phyloP scores from a whole-genome alignment of 2,329 filamentous ascomycete genomes.

The Apiospora sp. region DNA sequence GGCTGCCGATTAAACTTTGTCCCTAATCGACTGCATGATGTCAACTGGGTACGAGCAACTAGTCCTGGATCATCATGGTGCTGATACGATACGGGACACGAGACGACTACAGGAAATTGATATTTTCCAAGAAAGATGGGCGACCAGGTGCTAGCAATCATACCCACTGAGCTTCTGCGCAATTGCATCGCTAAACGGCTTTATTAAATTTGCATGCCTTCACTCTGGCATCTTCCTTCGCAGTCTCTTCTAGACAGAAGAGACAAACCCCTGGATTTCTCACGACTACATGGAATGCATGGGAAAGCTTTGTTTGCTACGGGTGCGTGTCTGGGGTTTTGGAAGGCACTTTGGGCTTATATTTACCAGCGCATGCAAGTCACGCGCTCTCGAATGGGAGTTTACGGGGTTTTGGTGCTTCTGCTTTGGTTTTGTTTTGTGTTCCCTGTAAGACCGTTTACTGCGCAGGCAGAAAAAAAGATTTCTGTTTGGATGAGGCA shows the following conservation, averaged over 20 bases:
- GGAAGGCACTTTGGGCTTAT: background rate
- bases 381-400: constrained; percentile 12
- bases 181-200: background rate
- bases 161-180: constrained; percentile 8
- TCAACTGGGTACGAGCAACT: background rate
- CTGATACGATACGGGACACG: background rate
- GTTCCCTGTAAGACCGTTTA: constrained; percentile 1
- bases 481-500: background rate
- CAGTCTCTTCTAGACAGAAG: background rate
- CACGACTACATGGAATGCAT: background rate
- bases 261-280: background rate
- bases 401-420: constrained; percentile 12
- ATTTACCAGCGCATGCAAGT: constrained; percentile 11
- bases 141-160: constrained; percentile 20
- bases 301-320: constrained; percentile 1
- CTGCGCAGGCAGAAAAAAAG: constrained; percentile 16
- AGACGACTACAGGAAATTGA: constrained; percentile 8
- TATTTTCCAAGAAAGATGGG: constrained; percentile 1
- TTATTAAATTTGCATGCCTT: background rate
- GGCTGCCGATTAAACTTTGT: background rate
- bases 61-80: background rate
- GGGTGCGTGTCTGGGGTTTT: background rate
- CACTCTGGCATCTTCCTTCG: background rate
- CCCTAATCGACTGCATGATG: background rate
- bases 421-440: background rate